Percentiles rank a stretch among this genome's conserved stretches.
phyloP scores from a whole-genome alignment of 208 protist species.

The Trypanosoma lewisi region DNA sequence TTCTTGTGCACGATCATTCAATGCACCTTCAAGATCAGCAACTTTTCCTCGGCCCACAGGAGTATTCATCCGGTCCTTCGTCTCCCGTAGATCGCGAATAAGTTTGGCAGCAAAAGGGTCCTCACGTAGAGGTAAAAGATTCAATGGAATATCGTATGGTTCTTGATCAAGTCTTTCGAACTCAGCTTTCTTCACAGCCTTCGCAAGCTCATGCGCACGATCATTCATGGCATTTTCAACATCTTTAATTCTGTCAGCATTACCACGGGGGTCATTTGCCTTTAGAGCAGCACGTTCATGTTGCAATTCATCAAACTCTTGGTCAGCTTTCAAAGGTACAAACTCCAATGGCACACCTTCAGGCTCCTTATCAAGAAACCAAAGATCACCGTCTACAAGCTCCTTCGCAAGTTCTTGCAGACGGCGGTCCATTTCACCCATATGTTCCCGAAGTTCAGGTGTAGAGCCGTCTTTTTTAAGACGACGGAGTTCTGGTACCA shows the following conservation, averaged over 20 bases:
- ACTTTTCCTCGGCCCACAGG: conserved; percentile 31
- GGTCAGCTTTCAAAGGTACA: conserved; percentile 40
- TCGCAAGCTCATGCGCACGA: conserved; percentile 39
- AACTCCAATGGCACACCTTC: conserved; percentile 43
- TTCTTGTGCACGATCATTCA: conserved; percentile 41
- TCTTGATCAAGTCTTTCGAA: conserved; percentile 55
- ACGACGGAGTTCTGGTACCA: conserved; percentile 18
- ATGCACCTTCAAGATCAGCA: conserved; percentile 34
- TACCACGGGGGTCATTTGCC: conserved; percentile 40
- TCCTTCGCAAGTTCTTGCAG: conserved; percentile 63
- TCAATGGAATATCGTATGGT: conserved; percentile 64
- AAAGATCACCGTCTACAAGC: conserved; percentile 63
- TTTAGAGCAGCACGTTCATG: conserved; percentile 46
- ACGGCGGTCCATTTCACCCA: conserved; percentile 50
- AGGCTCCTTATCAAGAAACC: conserved; percentile 65
- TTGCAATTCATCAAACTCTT: conserved; percentile 42
- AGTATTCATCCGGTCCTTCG: conserved; percentile 9
- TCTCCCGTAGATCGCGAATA: conserved; percentile 47
- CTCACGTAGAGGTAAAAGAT: conserved; percentile 48
- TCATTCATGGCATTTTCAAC: conserved; percentile 67
- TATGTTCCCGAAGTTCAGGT: conserved; percentile 18
- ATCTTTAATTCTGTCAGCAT: conserved; percentile 44
- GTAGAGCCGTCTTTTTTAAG: conserved; percentile 24
- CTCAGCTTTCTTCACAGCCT: conserved; percentile 39
- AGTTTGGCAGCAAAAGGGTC: conserved; percentile 41